phyloP scores from a whole-genome alignment of 2,329 filamentous ascomycete species.

The Huntiella savannae region DNA sequence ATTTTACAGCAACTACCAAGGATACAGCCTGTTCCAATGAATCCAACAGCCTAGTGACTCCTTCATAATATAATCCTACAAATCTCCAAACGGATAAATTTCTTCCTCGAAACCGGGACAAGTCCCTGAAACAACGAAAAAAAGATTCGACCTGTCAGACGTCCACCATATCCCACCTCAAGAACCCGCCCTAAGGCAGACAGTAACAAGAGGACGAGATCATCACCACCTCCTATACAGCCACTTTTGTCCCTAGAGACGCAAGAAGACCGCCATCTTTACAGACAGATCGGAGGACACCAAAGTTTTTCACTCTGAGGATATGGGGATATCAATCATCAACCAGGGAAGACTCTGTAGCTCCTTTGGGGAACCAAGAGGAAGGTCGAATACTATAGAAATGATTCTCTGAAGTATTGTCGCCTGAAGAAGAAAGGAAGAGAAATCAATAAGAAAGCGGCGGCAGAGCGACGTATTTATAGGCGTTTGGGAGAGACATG shows the following conservation, averaged over 20 bases:
- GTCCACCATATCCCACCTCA: slow-evolving; percentile 70
- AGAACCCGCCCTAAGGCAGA: slow-evolving; percentile 59
- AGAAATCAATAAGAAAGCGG: slow-evolving; percentile 21
- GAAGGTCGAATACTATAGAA: slow-evolving; percentile 90
- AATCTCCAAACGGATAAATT: slow-evolving; percentile 5
- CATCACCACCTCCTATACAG: slow-evolving; percentile 85
- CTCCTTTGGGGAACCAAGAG: slow-evolving; percentile 85
- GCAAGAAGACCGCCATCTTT: slow-evolving; percentile 34
- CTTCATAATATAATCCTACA: too few relatives aligned
- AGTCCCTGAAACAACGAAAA: slow-evolving; percentile 34
- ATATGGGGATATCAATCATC: slow-evolving; percentile 78
- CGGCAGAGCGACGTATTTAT: slow-evolving; percentile 12
- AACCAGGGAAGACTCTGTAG: slow-evolving; percentile 89
- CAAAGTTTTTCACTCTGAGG: slow-evolving; percentile 65
- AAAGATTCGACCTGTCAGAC: slow-evolving; percentile 58
- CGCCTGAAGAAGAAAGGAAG: slow-evolving; percentile 36
- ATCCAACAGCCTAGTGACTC: too few relatives aligned
- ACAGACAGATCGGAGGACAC: slow-evolving; percentile 40
- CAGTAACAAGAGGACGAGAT: slow-evolving; percentile 61
- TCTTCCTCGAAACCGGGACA: slow-evolving; percentile 34
- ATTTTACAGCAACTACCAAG: too few relatives aligned
- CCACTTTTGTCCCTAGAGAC: slow-evolving; percentile 11
- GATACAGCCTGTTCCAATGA: too few relatives aligned
- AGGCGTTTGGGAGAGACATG: too few relatives aligned
- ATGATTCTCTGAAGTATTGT: slow-evolving; percentile 62